phyloP scores from a whole-genome alignment of 306 rosid species.

The Vachellia collinsii region DNA sequence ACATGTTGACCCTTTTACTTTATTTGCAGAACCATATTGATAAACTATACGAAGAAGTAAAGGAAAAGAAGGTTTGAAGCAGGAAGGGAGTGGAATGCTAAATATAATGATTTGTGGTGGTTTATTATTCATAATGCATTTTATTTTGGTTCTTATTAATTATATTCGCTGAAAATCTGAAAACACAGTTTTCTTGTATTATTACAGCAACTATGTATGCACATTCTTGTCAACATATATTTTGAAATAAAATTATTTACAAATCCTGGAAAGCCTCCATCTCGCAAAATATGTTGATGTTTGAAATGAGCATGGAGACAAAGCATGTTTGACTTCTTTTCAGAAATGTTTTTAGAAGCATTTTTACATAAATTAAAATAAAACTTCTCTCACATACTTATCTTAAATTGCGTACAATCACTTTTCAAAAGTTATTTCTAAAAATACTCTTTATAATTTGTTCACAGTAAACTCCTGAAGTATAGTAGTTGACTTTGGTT shows the following conservation, averaged over 20 bases:
- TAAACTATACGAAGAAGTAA: slow-evolving; percentile 68
- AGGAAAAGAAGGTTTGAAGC: slow-evolving; percentile 53
- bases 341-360: too few relatives aligned
- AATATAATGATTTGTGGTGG: slow-evolving; percentile 25
- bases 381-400: too few relatives aligned
- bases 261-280: not conserved
- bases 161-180: slow-evolving; percentile 20
- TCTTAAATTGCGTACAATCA: too few relatives aligned
- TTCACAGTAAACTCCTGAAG: not conserved
- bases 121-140: slow-evolving; percentile 22
- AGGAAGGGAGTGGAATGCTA: not conserved
- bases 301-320: not conserved
- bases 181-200: slow-evolving; percentile 2
- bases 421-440: too few relatives aligned
- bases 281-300: not conserved
- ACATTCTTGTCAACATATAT: slow-evolving; percentile 13
- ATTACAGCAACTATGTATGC: slow-evolving; percentile 15
- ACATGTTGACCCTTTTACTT: slow-evolving; percentile 12
- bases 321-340: too few relatives aligned
- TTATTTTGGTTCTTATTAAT: slow-evolving; percentile 30
- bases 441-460: not conserved
- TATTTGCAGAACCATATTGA: slow-evolving; percentile 67
- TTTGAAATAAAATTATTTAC: slow-evolving; percentile 16
- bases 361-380: too few relatives aligned
- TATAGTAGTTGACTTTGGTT: not conserved